A percentile compares a stretch with the other conserved stretches of the same genome.
phyloP scores from a whole-genome alignment of 345 rosid genomes.

The Eucalyptus sp. region DNA sequence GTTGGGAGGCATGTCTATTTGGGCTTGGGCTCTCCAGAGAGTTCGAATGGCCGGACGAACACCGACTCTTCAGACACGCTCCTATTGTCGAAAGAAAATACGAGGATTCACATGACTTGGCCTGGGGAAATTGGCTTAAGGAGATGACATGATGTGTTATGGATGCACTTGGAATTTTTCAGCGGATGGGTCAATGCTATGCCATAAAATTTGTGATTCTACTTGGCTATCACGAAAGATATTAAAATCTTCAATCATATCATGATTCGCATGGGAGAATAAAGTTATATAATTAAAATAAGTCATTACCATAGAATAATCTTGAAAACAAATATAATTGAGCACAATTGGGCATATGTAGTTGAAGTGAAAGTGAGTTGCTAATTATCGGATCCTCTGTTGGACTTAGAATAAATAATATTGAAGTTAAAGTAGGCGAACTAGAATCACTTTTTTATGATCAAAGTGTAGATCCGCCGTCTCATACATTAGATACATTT shows the following conservation, averaged over 20 bases:
- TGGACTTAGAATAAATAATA: background rate
- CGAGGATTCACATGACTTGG: background rate
- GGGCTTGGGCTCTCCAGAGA: background rate
- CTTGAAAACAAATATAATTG: background rate
- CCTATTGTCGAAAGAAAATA: too few relatives aligned
- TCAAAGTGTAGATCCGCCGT: background rate
- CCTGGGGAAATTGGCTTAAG: background rate
- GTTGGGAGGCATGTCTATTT: background rate
- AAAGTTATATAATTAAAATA: fast-evolving
- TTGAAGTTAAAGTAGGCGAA: background rate
- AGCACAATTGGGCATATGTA: background rate
- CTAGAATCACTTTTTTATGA: background rate
- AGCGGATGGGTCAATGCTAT: background rate
- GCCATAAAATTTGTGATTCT: background rate
- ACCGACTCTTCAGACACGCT: too few relatives aligned
- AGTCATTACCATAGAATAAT: background rate
- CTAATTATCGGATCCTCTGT: background rate
- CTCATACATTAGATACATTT: too few relatives aligned
- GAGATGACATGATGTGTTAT: background rate
- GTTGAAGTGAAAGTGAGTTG: background rate
- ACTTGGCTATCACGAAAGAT: background rate
- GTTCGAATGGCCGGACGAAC: background rate
- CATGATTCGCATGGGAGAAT: fast-evolving
- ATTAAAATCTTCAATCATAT: background rate
- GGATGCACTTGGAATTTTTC: background rate